Percentiles rank a stretch among this genome's conserved stretches.
These are phyloP conservation scores for Aspergillus novofumigatus DNA, from an alignment of 2,329 filamentous ascomycete genomes.

Conservation along the genomic window DNA sequence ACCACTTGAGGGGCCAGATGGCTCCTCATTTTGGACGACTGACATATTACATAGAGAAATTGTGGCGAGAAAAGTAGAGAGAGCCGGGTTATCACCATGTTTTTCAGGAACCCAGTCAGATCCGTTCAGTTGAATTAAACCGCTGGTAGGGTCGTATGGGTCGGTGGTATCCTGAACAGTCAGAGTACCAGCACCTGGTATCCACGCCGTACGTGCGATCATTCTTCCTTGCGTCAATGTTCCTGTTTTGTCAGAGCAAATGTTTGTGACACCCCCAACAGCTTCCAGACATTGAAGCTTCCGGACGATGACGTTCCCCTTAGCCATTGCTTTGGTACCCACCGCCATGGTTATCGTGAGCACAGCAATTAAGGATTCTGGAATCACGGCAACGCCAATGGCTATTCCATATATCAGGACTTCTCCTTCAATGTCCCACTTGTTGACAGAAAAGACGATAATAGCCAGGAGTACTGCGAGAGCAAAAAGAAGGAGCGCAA, in stretches of 20 bases:
- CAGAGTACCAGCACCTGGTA: slow-evolving; percentile 51
- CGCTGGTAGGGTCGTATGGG: slow-evolving; percentile 53
- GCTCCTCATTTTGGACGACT: slow-evolving; percentile 41
- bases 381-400: slow-evolving; percentile 59
- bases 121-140: slow-evolving; percentile 39
- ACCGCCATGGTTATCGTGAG: slow-evolving; percentile 59
- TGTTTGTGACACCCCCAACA: slow-evolving; percentile 55
- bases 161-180: slow-evolving; percentile 51
- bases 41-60: slow-evolving; percentile 55
- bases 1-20: slow-evolving; percentile 8
- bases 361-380: slow-evolving; percentile 60
- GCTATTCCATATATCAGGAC: slow-evolving; percentile 58
- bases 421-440: slow-evolving; percentile 53
- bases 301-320: slow-evolving; percentile 51
- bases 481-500: slow-evolving; percentile 75
- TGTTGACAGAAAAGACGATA: slow-evolving; percentile 58
- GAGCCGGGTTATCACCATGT: slow-evolving; percentile 26
- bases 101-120: slow-evolving; percentile 27
- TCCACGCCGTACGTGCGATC: slow-evolving; percentile 57
- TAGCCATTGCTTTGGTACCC: slow-evolving; percentile 52
- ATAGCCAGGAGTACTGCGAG: slow-evolving; percentile 62
- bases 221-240: slow-evolving; percentile 55
- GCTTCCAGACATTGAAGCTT: slow-evolving; percentile 54
- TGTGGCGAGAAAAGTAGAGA: slow-evolving; percentile 51
- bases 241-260: slow-evolving; percentile 57